Evolutionary conservation across 345 rosid genomes (phyloP).

Genomic region (Brassica nigra): DNA sequence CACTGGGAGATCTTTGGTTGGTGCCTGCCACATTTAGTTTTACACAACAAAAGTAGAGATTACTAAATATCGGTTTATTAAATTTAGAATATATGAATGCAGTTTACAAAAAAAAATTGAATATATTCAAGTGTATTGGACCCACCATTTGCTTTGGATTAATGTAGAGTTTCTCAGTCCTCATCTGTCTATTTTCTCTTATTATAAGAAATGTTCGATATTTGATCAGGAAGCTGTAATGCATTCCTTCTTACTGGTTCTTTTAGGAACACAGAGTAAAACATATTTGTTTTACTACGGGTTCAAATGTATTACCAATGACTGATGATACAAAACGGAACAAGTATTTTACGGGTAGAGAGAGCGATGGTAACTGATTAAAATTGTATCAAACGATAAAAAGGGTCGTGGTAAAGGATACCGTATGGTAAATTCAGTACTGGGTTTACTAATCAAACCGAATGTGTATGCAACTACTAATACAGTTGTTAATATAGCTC

Average conservation of each 20-base stretch:
- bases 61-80: background rate
- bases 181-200: background rate
- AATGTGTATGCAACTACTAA: background rate
- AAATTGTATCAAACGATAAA: background rate
- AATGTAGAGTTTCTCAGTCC: conserved; percentile 5
- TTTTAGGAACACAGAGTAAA: background rate
- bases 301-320: background rate
- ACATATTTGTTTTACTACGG: background rate
- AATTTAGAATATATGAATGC: background rate
- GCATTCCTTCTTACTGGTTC: background rate
- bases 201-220: background rate
- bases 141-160: conserved; percentile 9
- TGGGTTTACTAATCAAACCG: background rate
- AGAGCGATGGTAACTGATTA: background rate
- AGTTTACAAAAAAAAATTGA: no score
- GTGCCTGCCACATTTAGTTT: conserved; percentile 10
- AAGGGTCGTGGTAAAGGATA: background rate
- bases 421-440: background rate
- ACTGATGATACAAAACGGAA: background rate
- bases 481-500: background rate
- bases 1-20: conserved; percentile 35
- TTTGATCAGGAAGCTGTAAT: background rate
- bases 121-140: background rate
- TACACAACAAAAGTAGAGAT: conserved; percentile 1
- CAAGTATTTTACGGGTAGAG: background rate